Base-by-base conservation (phyloP, 352 stramenopile species). In the Globisporangium paroecandrum region DNA sequence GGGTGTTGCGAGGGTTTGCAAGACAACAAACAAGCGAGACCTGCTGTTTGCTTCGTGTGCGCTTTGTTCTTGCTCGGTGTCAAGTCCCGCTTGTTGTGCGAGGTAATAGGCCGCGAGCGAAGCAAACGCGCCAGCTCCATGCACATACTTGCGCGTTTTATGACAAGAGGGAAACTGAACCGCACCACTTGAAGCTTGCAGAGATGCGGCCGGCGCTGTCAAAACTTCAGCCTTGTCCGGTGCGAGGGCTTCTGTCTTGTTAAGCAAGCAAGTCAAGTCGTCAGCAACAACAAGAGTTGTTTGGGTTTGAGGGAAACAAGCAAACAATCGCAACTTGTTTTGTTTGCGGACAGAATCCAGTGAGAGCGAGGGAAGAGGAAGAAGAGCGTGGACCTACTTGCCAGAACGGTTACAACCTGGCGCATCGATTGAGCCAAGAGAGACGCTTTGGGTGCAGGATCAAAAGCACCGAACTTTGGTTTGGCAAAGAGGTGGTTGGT, bases 201-300 rank as follows among this genome's bases (percentile, higher is more conserved):
- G 54, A 59, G 55, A 60, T 60, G 55, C 55, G 34, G 55, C 55
- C 55, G 34, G 55, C 55, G 27, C 27, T 60, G 55, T 60, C 55
- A 60, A 60, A 60, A 60, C 55, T 60, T 60, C 55, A 60, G 55
- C 55, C 24, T 24, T 3, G 27, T 60, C 55, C 55, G 55, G 55
- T 60, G 55, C 27, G 7, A 24, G 7, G 18, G 13, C 54, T n/a
- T 20, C 22, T 58, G 49, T 32, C 24, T 34, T 34, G 4, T 47
- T 13, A n/a, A 49, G 15, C 43, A 49, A 57, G 24, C 15, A 34
- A 8, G 51, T 15, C 5, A 12, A 32, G 29, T 32, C 29, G 29
- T 32, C 29, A 32, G 10, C 22, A 43, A 12, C 36, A 43, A 43
- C 36, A 5, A 18, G 36, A 12, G 36, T 43, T 43, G 36, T 43